Conservation (phyloP, 2,329 filamentous ascomycete genomes). For the Penicillium corylophilum region DNA sequence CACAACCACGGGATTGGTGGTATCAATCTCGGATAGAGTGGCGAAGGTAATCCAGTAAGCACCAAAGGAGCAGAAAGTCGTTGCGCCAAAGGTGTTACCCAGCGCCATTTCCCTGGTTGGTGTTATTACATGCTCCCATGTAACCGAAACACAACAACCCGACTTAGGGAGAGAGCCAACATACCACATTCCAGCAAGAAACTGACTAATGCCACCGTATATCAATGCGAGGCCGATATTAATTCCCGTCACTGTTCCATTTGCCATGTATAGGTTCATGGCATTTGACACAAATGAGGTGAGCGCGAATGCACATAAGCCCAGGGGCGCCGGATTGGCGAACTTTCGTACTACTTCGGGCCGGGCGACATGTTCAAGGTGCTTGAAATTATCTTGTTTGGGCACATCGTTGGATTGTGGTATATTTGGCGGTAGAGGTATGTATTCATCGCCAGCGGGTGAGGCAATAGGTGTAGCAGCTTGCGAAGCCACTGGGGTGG, state of each 20-base stretch:
- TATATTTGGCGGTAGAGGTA: not conserved
- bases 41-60: constrained; percentile 22
- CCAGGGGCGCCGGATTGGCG: constrained; percentile 20
- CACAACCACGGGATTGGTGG: not conserved
- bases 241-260: constrained; percentile 2
- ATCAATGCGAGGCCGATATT: constrained; percentile 14
- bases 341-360: constrained; percentile 10
- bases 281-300: constrained; percentile 20
- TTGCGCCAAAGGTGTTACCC: constrained; percentile 24
- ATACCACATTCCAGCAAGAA: constrained; percentile 24
- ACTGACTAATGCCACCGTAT: constrained; percentile 18
- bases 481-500: constrained; percentile 7
- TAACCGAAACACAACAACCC: not conserved
- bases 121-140: not conserved
- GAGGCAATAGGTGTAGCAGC: constrained; percentile 3
- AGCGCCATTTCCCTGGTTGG: constrained; percentile 19
- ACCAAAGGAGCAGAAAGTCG: constrained; percentile 21
- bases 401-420: not conserved
- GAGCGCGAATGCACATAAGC: constrained; percentile 21
- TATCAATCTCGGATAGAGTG: constrained; percentile 14
- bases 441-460: constrained; percentile 4
- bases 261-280: constrained; percentile 13
- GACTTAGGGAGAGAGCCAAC: not conserved
- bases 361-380: not conserved
- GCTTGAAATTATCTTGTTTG: not conserved